Evolutionary conservation across 2,329 filamentous ascomycete genomes (phyloP), one percentile per base, ranked within the genome.

Genomic region (Bipolaris oryzae): DNA sequence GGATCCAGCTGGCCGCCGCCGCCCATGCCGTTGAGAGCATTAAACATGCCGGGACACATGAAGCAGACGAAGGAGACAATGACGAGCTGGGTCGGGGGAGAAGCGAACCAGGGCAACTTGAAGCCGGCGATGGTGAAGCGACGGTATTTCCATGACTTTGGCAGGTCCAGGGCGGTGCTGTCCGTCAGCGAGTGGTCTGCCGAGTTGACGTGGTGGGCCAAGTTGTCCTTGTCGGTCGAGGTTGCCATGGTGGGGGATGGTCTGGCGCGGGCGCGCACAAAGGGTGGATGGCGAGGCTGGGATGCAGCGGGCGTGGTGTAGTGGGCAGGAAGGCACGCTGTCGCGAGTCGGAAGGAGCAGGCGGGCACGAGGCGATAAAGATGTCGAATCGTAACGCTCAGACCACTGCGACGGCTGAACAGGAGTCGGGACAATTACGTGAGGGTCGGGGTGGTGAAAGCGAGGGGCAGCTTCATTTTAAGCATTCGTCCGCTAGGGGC

Each of bases 21-120:
- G 45, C 81, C 81, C 71, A 83, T 80, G 55, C 81, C 81, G 57
- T 77, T 79, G 63, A 83, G 66, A 23, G 81, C 81, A 63, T 83
- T 83, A 75, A 80, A 83, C 80, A 83, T 83, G 69, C 80, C 81
- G 43, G 81, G 81, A 62, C 81, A 83, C 69, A 83, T 68, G 77
- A 83, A 83, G 75, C 81, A 83, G 50, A 82, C 80, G 41, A 82
- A 76, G 39, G 80, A 78, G 28, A 83, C 80, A 45, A 83, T 76
- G 48, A 81, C 60, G 35, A 83, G 74, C 71, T 83, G 81, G 11
- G 76, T 68, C 21, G 78, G 74, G 20, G 81, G 81, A 49, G 79
- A 81, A 53, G 81, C 81, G 68, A 80, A 82, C 76, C 77, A 81
- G 28, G 80, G 79, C 44, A 82, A 61, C 33, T 66, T 76, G 69